These are phyloP conservation scores for Serendipita sp. DNA, from an alignment of 768 basidiomycete genomes.

Conservation along the genomic window DNA sequence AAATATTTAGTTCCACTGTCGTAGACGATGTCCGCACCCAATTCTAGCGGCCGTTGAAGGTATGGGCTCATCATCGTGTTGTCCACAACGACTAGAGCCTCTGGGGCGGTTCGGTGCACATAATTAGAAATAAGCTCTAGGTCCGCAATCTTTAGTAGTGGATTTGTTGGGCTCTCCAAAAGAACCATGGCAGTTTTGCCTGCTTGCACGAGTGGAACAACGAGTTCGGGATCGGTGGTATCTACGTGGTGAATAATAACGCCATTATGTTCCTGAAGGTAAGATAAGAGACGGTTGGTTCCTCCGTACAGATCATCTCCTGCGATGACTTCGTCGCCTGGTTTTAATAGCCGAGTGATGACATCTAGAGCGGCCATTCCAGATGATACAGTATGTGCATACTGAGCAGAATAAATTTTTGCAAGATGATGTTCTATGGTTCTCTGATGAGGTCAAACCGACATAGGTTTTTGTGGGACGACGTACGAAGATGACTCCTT, in stretches of 20 bases:
- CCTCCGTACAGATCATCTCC: conserved; percentile 97
- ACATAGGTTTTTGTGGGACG: background rate
- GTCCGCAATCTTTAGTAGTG: conserved; percentile 87
- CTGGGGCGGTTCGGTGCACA: conserved; percentile 66
- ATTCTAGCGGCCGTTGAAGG: conserved; percentile 83
- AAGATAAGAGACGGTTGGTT: conserved; percentile 85
- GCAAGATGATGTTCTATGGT: conserved; percentile 84
- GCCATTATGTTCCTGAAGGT: conserved; percentile 74
- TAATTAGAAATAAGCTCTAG: conserved; percentile 66
- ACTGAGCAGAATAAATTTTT: conserved; percentile 81
- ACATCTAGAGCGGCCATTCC: conserved; percentile 98
- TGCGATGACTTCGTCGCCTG: conserved; percentile 89
- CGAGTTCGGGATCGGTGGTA: conserved; percentile 55
- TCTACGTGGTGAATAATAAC: conserved; percentile 88
- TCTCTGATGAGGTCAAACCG: background rate
- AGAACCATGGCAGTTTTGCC: conserved; percentile 87
- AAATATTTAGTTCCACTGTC: conserved; percentile 97
- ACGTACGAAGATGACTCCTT: conserved; percentile 76
- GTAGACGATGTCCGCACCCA: conserved; percentile 94
- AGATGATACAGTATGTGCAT: conserved; percentile 86
- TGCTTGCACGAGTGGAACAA: conserved; percentile 48
- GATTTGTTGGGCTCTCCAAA: conserved; percentile 94
- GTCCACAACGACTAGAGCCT: conserved; percentile 78
- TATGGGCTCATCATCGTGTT: conserved; percentile 99
- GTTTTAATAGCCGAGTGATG: conserved; percentile 84